These are phyloP conservation scores for Penicillium macrosclerotiorum DNA, from an alignment of 495 filamentous ascomycete genomes.

Conservation along the genomic window DNA sequence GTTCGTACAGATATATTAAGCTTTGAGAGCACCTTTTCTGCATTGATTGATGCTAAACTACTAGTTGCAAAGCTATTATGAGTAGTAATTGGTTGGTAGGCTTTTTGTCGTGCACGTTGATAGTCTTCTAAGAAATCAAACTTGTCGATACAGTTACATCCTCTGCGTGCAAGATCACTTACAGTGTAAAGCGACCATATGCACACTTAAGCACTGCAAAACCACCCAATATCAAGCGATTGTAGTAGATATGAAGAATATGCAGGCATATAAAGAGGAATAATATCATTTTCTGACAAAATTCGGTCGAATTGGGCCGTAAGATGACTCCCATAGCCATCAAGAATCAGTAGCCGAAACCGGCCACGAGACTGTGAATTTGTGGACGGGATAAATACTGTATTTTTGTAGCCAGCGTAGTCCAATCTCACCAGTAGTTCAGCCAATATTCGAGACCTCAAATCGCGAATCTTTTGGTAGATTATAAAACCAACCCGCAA, in stretches of 20 bases:
- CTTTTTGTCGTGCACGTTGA: neutral
- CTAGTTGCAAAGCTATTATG: constrained; percentile 6
- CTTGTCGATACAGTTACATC: constrained; percentile 16
- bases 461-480: constrained; percentile 6
- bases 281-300: constrained; percentile 16
- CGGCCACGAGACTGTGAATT: neutral
- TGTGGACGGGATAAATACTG: neutral
- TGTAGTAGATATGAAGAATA: constrained; percentile 26
- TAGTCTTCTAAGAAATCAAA: constrained; percentile 8
- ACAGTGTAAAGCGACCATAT: constrained; percentile 15
- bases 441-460: neutral
- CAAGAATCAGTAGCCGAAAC: constrained; percentile 24
- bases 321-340: constrained; percentile 23
- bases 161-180: neutral
- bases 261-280: constrained; percentile 19
- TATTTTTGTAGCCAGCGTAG: constrained; percentile 3
- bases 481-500: neutral
- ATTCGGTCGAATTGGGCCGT: constrained; percentile 19
- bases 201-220: constrained; percentile 15
- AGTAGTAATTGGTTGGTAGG: constrained; percentile 1
- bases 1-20: constrained; percentile 14
- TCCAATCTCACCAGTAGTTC: constrained; percentile 2
- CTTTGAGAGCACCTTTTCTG: constrained; percentile 10
- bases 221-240: constrained; percentile 25
- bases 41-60: constrained; percentile 8